Evolutionary conservation across 2,329 filamentous ascomycete species (phyloP), one percentile per base, ranked within the genome.

Genomic region (Epichloe brachyelytri): DNA sequence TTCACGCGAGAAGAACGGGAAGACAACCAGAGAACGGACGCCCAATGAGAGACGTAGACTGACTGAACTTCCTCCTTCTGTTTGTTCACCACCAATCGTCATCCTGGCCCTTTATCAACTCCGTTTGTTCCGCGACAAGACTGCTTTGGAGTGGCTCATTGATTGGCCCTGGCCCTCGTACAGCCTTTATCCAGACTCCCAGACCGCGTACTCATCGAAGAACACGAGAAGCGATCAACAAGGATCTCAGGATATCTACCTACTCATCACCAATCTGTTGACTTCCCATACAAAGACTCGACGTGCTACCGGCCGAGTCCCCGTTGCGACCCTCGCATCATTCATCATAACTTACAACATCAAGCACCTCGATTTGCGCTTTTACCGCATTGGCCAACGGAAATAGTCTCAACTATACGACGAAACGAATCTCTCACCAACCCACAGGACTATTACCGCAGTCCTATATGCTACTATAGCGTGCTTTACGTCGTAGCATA

Each of bases 1-100:
- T 48, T 34, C 44, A 49, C 19, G 17, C 48, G 51, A 41, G 48
- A 50, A 49, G 43, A 55, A 49, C 49, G 49, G 46, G 50, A 49
- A 43, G 43, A 38, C 33, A 49, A 33, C 38, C 43, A 39, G 34
- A 43, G 26, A 26, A 8, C 26, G 20, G 22, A 37, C 40, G 40
- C 17, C 47, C 48, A 51, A 53, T 55, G 49, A 46, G 43, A 53
- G 50, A 51, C 48, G 40, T 43, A 43, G 37, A 38, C 33, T 49
- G 46, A 38, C 46, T 36, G n/a, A 19, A 33, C 46, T 43, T 49
- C 37, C 20, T 19, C 22, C 19, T 46, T 39, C 14, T 15, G 33
- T 45, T 37, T 12, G n/a, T 22, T 34, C 51, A 49, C 43, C 36
- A 52, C 37, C 5, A 34, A 15, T 22, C 30, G 38, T 30, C 34